Conservation (phyloP, 1,139 yeast species). For the Debaryomyces coudertii region DNA sequence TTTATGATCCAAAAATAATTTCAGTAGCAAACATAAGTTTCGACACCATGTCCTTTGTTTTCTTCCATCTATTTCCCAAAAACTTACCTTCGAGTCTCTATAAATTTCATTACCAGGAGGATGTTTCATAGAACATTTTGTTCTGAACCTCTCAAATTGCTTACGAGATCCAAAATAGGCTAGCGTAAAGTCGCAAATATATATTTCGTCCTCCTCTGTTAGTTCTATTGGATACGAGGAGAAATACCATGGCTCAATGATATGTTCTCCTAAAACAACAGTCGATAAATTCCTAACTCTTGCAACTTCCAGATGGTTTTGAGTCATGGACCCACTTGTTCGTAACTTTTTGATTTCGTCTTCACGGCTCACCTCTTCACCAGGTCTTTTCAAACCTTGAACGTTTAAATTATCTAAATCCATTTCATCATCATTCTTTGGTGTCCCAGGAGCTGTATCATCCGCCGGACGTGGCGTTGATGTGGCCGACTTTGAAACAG, state of each 20-base stretch:
- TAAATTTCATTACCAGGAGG: constrained; percentile 99
- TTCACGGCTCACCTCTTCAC: constrained; percentile 77
- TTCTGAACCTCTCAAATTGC: constrained; percentile 89
- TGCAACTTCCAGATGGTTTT: constrained; percentile 84
- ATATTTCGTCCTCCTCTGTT: constrained; percentile 87
- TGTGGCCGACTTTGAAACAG: constrained; percentile 13
- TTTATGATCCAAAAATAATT: constrained; percentile 90
- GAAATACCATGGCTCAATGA: constrained; percentile 98
- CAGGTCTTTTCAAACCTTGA: constrained; percentile 69
- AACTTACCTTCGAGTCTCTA: constrained; percentile 74
- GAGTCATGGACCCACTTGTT: constrained; percentile 96
- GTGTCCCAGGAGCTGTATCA: constrained; percentile 26
- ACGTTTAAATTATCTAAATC: constrained; percentile 86
- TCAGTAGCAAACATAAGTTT: constrained; percentile 83
- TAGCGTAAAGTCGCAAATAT: constrained; percentile 88
- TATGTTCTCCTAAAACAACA: constrained; percentile 84
- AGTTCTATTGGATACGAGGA: constrained; percentile 95
- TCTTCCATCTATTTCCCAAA: constrained; percentile 96
- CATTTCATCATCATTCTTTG: constrained; percentile 63
- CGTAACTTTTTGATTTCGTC: constrained; percentile 91
- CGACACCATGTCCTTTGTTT: constrained; percentile 97
- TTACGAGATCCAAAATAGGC: constrained; percentile 86
- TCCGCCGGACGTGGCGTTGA: constrained; percentile 28
- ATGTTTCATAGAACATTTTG: constrained; percentile 83
- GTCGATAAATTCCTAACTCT: constrained; percentile 81